Evolutionary conservation across 441 rosid genomes (phyloP), one percentile per base, ranked within the genome.

Genomic region (Metrosideros polymorpha): DNA sequence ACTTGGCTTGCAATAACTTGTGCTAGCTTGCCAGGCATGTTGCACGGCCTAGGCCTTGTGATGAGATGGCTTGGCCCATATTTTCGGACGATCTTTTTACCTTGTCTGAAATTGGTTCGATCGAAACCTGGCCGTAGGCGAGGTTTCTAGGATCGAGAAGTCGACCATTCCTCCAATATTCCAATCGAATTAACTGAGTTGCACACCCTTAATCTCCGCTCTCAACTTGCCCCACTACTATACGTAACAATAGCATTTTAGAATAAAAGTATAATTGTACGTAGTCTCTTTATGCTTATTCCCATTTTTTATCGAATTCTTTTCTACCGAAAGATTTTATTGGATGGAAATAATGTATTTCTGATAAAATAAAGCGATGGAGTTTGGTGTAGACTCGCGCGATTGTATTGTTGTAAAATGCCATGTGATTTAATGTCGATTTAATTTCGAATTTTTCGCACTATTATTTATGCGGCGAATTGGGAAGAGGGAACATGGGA

Each of bases 191-290:
- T 7, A 61, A 24, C 42, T 61, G 7, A 19, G 12, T 18, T 61
- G 4, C 25, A 8, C 2, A 18, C 7, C 6, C 2, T 19, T 32
- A 32, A 4, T 9, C 12, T 7, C 1, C 0, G 43, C 13, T 19
- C 24, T 8, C 12, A 17, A 42, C 75, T 61, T 6, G 2, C 6
- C 12, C 22, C 0, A 15, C 9, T 30, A 0, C 9, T 24, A 4
- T 8, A 7, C 7, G 6, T 63, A 17, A 32, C 3, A 63, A 3
- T 27, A 5, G 2, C 61, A 57, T 57, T 57, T 12, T 12, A 27
- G 32, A 32, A 57, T 7, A 57, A n/a, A 57, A 15, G 15, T 6
- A 56, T n/a, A 27, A 56, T 5, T 6, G 7, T 55, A 0, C 27
- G 13, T 5, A 27, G 30, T 30, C 39, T 30, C 71, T 17, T 32